These are phyloP conservation scores for Anthracocystis walkeri DNA, from an alignment of 1,284 basidiomycete species.

Conservation along the genomic window DNA sequence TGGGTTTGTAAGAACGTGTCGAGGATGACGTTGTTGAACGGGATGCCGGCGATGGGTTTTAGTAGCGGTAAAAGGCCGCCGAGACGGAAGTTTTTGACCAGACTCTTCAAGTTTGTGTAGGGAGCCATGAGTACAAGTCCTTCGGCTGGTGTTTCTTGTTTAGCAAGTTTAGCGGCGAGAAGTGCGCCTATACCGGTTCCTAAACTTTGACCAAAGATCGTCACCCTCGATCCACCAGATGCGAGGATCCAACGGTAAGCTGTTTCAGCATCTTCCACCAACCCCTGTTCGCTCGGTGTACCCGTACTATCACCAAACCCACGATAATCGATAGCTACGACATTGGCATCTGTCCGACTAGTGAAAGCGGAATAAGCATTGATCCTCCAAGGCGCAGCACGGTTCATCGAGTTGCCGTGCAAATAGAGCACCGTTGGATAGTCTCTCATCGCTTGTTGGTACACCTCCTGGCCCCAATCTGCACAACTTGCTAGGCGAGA, in stretches of 20 bases:
- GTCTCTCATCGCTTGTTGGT: conserved; percentile 35
- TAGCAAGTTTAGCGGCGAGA: conserved; percentile 73
- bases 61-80: conserved; percentile 76
- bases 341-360: conserved; percentile 78
- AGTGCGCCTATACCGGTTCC: conserved; percentile 80
- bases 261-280: conserved; percentile 80
- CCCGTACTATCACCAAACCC: conserved; percentile 91
- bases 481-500: conserved; percentile 47
- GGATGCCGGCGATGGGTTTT: conserved; percentile 80
- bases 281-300: conserved; percentile 79
- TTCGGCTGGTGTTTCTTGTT: conserved; percentile 70
- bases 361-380: conserved; percentile 77
- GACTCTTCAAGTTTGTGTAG: conserved; percentile 77
- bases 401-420: conserved; percentile 88
- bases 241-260: conserved; percentile 81
- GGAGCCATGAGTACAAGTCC: conserved; percentile 82
- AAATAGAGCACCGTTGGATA: conserved; percentile 72
- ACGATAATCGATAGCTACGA: conserved; percentile 88
- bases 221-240: conserved; percentile 72
- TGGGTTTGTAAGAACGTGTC: conserved; percentile 75
- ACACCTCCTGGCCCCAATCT: conserved; percentile 45
- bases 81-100: conserved; percentile 78
- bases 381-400: conserved; percentile 77
- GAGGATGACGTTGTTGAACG: conserved; percentile 75
- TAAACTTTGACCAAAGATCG: conserved; percentile 83